Conservation (phyloP, 192 early-diverging fungal genomes). For the Chytriomyces sp. region DNA sequence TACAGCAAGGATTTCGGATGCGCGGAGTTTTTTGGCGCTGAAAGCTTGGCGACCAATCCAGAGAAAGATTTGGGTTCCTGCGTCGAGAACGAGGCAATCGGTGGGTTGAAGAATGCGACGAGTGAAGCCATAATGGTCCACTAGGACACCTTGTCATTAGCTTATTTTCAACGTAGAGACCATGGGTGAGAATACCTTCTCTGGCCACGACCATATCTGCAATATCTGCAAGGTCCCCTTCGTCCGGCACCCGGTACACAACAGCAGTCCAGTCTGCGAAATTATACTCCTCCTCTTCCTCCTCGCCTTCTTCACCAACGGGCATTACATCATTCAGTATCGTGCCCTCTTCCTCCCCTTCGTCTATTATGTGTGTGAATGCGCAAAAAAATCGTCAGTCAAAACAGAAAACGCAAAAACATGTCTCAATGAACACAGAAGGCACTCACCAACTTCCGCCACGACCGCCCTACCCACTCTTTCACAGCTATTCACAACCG, state of each 20-base stretch:
- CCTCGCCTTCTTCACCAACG: not conserved
- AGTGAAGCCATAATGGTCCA: not conserved
- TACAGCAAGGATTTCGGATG: conserved; percentile 53
- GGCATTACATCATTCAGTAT: not conserved
- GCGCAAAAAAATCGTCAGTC: not conserved
- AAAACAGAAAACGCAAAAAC: not conserved
- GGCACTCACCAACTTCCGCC: conserved; percentile 38
- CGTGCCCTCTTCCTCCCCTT: conserved; percentile 21
- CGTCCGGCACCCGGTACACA: not conserved
- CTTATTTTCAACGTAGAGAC: not conserved
- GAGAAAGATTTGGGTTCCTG: conserved; percentile 48
- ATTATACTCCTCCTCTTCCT: not conserved
- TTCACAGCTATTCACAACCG: conserved; percentile 41
- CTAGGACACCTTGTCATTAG: not conserved
- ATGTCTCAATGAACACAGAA: not conserved
- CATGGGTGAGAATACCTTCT: conserved; percentile 20
- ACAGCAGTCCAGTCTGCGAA: not conserved
- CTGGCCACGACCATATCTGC: conserved; percentile 27
- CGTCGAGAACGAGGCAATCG: conserved; percentile 52
- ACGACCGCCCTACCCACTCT: conserved; percentile 37
- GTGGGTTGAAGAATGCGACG: conserved; percentile 32
- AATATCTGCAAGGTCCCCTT: not conserved
- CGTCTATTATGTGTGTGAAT: too few species aligned
- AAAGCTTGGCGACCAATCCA: conserved; percentile 50
- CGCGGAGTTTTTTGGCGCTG: conserved; percentile 12